These are phyloP conservation scores for Endocladia muricata DNA, from an alignment of 31 red algal species.

Conservation along the genomic window DNA sequence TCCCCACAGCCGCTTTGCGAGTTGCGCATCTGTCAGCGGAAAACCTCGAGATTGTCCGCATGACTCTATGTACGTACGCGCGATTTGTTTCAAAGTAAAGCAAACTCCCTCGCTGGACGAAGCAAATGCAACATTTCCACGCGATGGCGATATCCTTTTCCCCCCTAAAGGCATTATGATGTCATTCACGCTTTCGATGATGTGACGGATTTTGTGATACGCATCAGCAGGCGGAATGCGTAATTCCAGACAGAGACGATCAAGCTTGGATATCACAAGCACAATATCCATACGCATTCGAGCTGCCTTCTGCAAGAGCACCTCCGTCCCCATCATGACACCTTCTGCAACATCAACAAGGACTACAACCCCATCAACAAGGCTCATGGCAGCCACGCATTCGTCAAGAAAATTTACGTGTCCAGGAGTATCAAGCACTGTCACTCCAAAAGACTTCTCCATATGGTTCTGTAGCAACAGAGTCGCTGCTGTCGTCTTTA, in stretches of 20 bases:
- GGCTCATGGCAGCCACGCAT: conserved; percentile 55
- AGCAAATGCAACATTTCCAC: conserved; percentile 89
- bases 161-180: conserved; percentile 33
- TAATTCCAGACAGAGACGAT: conserved; percentile 87
- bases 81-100: conserved; percentile 81
- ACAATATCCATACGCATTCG: conserved; percentile 57
- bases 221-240: conserved; percentile 80
- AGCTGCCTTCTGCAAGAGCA: conserved; percentile 51
- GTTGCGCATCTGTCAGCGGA: conserved; percentile 33
- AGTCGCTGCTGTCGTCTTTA: conserved; percentile 64
- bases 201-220: conserved; percentile 89
- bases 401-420: conserved; percentile 94
- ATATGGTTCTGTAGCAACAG: conserved; percentile 42
- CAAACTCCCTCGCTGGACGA: conserved; percentile 58
- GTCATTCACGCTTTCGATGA: conserved; percentile 75
- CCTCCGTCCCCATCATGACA: conserved; percentile 84
- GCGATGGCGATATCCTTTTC: conserved; percentile 32
- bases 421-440: conserved; percentile 88
- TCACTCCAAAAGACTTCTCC: conserved; percentile 71
- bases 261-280: conserved; percentile 89
- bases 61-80: conserved; percentile 30
- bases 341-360: conserved; percentile 94
- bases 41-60: conserved; percentile 9
- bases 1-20: conserved; percentile 83
- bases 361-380: conserved; percentile 84